Evolutionary conservation across 2,329 filamentous ascomycete species (phyloP), one percentile per base, ranked within the genome.

Genomic region (Pseudogymnoascus sp.): DNA sequence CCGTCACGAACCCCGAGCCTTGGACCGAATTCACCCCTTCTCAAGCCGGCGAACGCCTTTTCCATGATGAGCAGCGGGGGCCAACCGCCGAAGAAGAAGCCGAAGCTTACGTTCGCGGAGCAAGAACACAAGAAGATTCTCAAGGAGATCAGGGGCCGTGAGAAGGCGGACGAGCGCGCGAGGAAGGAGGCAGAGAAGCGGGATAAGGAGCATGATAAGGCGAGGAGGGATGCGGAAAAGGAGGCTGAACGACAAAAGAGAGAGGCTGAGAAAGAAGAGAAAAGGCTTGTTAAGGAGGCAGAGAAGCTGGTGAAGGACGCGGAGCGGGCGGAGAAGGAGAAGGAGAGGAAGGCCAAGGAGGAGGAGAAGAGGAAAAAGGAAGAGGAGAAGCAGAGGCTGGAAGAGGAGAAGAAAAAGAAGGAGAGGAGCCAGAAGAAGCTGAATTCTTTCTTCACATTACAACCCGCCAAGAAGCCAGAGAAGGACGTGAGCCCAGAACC

Each of bases 291-390:
- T 60, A 71, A 72, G 67, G 74, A 76, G 67, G 72, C 74, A 5
- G 73, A 74, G 64, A 72, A 64, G 64, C 76, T 79, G 63, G 79
- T 81, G 66, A 79, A 77, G 64, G 77, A 79, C 63, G 79, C 81
- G 65, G 79, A 77, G 66, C 68, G 72, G 40, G 67, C 70, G 62
- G 80, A 78, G 53, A 73, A 74, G 14, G 73, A 70, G 67, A 70
- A 69, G 5, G 68, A 69, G 60, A 70, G 67, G 46, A 72, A 73
- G 44, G 63, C 65, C 59, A 79, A 78, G 62, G 71, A 72, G 5
- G 72, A 77, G 37, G 74, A 76, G n/a, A 77, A 77, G 64, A 66
- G 71, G 67, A 71, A 72, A 70, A 69, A 70, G 59, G 66, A 67
- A 18, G 70, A 72, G 34, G 68, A 72, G 53, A 69, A 73, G 65